Evolutionary conservation across 345 rosid genomes (phyloP).

Genomic region (Syzygium aromaticum): DNA sequence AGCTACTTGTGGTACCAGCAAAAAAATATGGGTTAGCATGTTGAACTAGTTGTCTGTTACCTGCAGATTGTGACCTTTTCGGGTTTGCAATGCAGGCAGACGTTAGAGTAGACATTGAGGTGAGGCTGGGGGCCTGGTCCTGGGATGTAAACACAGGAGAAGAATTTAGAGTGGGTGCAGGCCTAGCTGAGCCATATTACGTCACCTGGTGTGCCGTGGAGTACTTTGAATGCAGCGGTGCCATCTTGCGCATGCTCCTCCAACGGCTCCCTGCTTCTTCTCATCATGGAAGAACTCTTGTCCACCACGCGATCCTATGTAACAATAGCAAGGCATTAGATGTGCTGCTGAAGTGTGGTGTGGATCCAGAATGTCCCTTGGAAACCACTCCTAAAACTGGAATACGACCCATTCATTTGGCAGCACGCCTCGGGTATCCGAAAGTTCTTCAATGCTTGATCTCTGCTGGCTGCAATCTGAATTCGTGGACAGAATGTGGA

Average conservation of each 20-base stretch:
- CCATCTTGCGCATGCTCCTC: slow-evolving; percentile 41
- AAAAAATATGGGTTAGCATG: neutral
- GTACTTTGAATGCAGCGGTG: slow-evolving; percentile 49
- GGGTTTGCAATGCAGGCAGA: slow-evolving; percentile 25
- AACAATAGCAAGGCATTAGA: slow-evolving; percentile 38
- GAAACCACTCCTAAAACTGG: slow-evolving; percentile 13
- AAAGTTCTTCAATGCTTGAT: slow-evolving; percentile 26
- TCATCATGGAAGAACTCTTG: slow-evolving; percentile 45
- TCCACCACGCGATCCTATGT: slow-evolving; percentile 60
- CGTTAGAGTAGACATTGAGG: slow-evolving; percentile 26
- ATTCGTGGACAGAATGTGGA: slow-evolving; percentile 42
- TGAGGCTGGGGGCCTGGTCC: slow-evolving; percentile 61
- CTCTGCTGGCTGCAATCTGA: slow-evolving; percentile 26
- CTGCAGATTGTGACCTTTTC: neutral
- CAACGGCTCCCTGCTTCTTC: slow-evolving; percentile 13
- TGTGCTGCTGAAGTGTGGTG: slow-evolving; percentile 30
- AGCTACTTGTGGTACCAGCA: neutral
- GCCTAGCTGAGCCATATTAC: slow-evolving; percentile 46
- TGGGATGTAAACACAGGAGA: slow-evolving; percentile 58
- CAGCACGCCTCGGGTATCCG: slow-evolving; percentile 34
- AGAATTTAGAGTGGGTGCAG: slow-evolving; percentile 60
- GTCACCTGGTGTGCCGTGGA: slow-evolving; percentile 60
- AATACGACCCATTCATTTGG: slow-evolving; percentile 43
- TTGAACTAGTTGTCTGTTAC: neutral
- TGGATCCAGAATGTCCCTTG: slow-evolving; percentile 32